phyloP scores from a whole-genome alignment of 768 basidiomycete genomes.

The Lactarius vividus region DNA sequence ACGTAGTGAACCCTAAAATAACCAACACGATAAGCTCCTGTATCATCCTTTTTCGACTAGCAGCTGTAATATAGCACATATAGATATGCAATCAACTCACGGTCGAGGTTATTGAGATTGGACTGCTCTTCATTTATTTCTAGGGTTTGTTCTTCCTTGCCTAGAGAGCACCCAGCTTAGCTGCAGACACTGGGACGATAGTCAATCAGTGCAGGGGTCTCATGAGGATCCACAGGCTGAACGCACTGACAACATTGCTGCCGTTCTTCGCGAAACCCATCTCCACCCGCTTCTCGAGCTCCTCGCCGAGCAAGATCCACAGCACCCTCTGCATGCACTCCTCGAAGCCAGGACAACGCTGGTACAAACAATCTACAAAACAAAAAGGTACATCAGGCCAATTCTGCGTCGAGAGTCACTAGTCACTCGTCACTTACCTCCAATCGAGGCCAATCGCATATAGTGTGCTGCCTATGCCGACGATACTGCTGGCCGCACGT shows the following conservation, averaged over 20 bases:
- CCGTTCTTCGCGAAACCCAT: too few species aligned
- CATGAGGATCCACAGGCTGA: neutral
- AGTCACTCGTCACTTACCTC: constrained; percentile 48
- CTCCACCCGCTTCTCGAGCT: too few species aligned
- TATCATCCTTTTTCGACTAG: too few species aligned
- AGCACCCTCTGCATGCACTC: too few species aligned
- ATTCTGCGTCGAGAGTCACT: neutral
- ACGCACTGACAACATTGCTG: constrained; percentile 50
- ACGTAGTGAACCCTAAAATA: too few species aligned
- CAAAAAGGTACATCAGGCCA: neutral
- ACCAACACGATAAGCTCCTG: too few species aligned
- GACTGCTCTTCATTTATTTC: neutral
- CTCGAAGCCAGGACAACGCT: too few species aligned
- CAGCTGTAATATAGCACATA: too few species aligned
- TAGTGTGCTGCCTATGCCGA: constrained; percentile 15
- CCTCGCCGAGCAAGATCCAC: too few species aligned
- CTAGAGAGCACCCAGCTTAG: constrained; percentile 52
- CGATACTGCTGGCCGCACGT: constrained; percentile 26
- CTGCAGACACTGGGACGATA: constrained; percentile 8
- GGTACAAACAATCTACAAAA: too few species aligned
- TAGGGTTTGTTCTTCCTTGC: constrained; percentile 55
- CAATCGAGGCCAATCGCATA: constrained; percentile 91
- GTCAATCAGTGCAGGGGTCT: constrained; percentile 13
- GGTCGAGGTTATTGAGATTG: too few species aligned
- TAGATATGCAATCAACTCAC: too few species aligned